Percentiles rank a stretch among this genome's conserved stretches.
Conservation (phyloP, 1,284 basidiomycete species). For the Pholiota adiposa region DNA sequence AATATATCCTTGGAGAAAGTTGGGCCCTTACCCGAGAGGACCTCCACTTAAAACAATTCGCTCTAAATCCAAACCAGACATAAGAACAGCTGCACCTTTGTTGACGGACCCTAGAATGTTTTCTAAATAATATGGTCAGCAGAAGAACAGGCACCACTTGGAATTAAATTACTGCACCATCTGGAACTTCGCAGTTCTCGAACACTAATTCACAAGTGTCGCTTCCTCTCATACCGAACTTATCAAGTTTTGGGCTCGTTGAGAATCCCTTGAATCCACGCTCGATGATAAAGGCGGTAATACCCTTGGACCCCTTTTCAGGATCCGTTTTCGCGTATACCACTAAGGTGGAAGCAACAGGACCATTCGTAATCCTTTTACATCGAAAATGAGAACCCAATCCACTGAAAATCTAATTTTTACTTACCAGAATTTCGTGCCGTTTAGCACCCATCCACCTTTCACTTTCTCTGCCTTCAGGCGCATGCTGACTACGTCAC, state of each 20-base stretch:
- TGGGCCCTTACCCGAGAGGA: constrained; percentile 52
- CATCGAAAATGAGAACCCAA: constrained; percentile 4
- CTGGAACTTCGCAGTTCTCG: constrained; percentile 87
- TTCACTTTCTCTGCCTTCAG: constrained; percentile 78
- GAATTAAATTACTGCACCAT: constrained; percentile 48
- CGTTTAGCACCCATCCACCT: constrained; percentile 82
- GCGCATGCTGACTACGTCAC: constrained; percentile 93
- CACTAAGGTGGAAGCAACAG: constrained; percentile 86
- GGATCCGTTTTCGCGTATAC: constrained; percentile 93
- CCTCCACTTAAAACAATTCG: constrained; percentile 89
- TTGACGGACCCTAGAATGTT: constrained; percentile 86
- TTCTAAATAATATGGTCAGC: constrained; percentile 45
- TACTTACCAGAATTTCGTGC: constrained; percentile 89
- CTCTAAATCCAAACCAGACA: constrained; percentile 94
- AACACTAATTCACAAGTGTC: constrained; percentile 96
- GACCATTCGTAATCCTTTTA: constrained; percentile 93
- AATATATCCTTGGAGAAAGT: constrained; percentile 11
- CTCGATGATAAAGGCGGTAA: constrained; percentile 93
- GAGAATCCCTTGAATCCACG: constrained; percentile 84
- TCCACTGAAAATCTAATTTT: background rate
- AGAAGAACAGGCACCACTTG: too few species aligned
- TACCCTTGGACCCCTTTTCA: constrained; percentile 81
- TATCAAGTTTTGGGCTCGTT: constrained; percentile 90
- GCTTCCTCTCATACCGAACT: constrained; percentile 95
- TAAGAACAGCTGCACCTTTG: constrained; percentile 85